Evolutionary conservation across 1,139 yeast genomes (phyloP).

Genomic region (Pichia sp.): DNA sequence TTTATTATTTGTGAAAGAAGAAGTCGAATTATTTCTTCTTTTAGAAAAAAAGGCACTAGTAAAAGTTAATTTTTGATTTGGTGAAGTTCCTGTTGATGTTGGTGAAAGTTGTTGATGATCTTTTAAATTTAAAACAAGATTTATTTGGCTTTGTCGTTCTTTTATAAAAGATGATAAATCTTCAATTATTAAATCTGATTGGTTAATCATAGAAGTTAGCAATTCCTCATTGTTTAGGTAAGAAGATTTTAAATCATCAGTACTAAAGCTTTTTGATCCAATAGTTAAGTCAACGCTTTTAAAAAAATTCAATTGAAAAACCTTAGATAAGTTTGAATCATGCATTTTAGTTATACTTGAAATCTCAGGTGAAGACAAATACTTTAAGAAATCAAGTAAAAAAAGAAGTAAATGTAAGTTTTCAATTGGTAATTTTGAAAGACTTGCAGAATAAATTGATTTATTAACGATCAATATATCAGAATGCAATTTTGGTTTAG

Average conservation of each 20-base stretch:
- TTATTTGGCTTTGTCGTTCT: conserved; percentile 6
- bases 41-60: conserved; percentile 1
- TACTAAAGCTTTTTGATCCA: conserved; percentile 14
- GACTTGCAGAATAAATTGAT: conserved; percentile 7
- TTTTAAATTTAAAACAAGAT: conserved; percentile 1
- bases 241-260: conserved; percentile 12
- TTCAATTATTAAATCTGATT: conserved; percentile 5
- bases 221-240: conserved; percentile 12
- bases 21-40: conserved; percentile 5
- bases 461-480: neutral
- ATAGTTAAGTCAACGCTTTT: conserved; percentile 25
- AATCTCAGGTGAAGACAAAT: conserved; percentile 20
- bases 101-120: neutral
- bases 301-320: conserved; percentile 31
- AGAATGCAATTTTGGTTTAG: too few species aligned
- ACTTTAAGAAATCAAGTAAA: conserved; percentile 24
- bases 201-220: conserved; percentile 5
- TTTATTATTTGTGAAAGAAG: neutral
- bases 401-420: conserved; percentile 28
- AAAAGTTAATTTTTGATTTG: neutral
- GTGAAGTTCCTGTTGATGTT: neutral
- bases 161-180: conserved; percentile 7
- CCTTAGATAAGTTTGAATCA: conserved; percentile 28
- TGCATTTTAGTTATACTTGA: conserved; percentile 29
- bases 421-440: conserved; percentile 23